Percentiles rank a stretch among this genome's conserved stretches.
phyloP scores from a whole-genome alignment of 768 basidiomycete species.

The Lentinula edodes region DNA sequence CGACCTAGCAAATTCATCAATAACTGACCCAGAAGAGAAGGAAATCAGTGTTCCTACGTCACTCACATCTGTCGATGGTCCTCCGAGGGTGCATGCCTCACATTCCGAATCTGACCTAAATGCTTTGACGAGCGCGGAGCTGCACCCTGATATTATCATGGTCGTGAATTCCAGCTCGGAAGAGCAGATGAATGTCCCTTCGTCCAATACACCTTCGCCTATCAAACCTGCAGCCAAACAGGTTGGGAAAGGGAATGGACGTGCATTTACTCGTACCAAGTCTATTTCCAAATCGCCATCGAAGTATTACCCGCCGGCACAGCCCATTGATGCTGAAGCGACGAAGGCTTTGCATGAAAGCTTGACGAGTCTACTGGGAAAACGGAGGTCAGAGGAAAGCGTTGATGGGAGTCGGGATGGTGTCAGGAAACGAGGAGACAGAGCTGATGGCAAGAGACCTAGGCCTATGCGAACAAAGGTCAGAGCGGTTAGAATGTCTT shows the following conservation, averaged over 20 bases:
- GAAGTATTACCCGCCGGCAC: slow-evolving; percentile 28
- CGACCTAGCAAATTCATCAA: neutral
- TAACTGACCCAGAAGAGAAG: neutral
- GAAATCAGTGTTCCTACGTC: neutral
- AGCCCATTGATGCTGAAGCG: slow-evolving; percentile 37
- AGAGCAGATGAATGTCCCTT: neutral
- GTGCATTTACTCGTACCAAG: slow-evolving; percentile 16
- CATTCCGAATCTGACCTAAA: neutral
- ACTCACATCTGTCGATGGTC: neutral
- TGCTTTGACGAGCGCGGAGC: neutral
- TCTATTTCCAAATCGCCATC: slow-evolving; percentile 30
- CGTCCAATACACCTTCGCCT: slow-evolving; percentile 3
- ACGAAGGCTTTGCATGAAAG: slow-evolving; percentile 64
- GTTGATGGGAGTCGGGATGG: slow-evolving; percentile 20
- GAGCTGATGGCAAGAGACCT: slow-evolving; percentile 25
- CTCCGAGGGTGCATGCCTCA: neutral
- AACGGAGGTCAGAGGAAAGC: slow-evolving; percentile 46
- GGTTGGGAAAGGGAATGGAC: slow-evolving; percentile 1
- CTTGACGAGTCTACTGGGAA: slow-evolving; percentile 64
- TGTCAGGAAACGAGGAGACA: slow-evolving; percentile 6
- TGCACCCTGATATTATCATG: neutral
- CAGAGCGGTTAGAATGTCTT: neutral
- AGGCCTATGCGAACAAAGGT: slow-evolving; percentile 35
- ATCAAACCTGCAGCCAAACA: neutral
- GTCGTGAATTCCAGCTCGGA: neutral